Base-by-base conservation (phyloP, 1,139 yeast species). In the Scheffersomyces cryptocercus region DNA sequence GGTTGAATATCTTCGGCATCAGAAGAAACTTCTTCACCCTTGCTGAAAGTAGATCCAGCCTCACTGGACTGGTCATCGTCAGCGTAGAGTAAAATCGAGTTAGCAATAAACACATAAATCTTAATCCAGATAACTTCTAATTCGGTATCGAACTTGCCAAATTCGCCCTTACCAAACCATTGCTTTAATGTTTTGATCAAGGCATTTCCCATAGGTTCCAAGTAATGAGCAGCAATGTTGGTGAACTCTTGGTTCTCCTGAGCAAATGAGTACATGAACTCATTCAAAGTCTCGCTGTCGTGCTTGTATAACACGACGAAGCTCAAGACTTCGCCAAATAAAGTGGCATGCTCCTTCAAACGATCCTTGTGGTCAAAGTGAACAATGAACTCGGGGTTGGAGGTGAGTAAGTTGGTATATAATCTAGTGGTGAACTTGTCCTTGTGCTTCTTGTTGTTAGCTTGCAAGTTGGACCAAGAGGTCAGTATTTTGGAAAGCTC, bases 131-230 rank as follows among this genome's bases (percentile, higher is more conserved):
- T 60, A 31, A 58, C 56, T 54, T 74, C 77, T 54, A 68, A 56
- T n/a, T 56, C 59, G 15, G 59, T 57, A 44, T 64, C 52, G 45
- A 70, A 71, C 34, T 58, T 53, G 14, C 62, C 67, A 45, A 70
- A 71, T 5, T 14, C 35, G 11, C 24, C 15, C 34, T 53, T 53
- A 11, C 72, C 73, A 46, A 71, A 62, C 58, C 67, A 58, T 52
- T 68, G 68, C 44, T 67, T 68, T 50, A 73, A 65, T 8, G 78
- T 72, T 44, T 63, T 64, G 35, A 73, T 64, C 37, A 74, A 59
- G 10, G 72, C 65, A 34, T 63, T 52, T 9, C 79, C 78, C 74
- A 74, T 68, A 37, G 74, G 70, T 52, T 73, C 79, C 50, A 73
- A 64, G 53, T 73, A 73, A 16, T 54, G 46, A 7, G 59, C 54